These are phyloP conservation scores for Penicillium digitatum DNA, from an alignment of 2,329 filamentous ascomycete species.

Conservation along the genomic window DNA sequence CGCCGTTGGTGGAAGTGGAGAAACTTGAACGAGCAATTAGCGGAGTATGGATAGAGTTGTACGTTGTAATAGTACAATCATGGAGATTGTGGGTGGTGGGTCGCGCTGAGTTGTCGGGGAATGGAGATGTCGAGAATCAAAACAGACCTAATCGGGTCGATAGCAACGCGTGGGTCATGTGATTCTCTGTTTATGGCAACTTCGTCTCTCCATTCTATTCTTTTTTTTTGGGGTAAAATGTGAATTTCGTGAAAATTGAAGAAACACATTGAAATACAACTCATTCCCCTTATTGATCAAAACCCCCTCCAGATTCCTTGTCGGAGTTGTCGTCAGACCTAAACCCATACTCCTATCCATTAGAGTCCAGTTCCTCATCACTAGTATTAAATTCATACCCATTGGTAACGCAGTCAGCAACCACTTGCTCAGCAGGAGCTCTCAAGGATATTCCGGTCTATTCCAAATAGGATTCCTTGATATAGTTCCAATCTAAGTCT, in stretches of 20 bases:
- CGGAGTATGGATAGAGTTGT: background rate
- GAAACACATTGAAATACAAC: background rate
- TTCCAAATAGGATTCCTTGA: background rate
- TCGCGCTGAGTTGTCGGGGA: constrained; percentile 13
- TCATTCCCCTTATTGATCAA: background rate
- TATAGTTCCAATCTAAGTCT: background rate
- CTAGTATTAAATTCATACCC: background rate
- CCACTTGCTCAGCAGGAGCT: background rate
- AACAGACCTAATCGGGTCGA: constrained; percentile 21
- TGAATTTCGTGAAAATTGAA: background rate
- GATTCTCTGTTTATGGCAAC: background rate
- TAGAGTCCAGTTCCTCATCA: background rate
- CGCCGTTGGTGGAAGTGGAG: constrained; percentile 20
- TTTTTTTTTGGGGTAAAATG: background rate
- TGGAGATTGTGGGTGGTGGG: constrained; percentile 4
- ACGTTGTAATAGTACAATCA: constrained; percentile 2
- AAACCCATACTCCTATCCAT: background rate
- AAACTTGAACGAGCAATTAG: constrained; percentile 8
- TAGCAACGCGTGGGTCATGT: constrained; percentile 18
- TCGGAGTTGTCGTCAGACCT: background rate
- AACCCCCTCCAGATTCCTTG: background rate
- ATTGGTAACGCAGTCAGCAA: background rate
- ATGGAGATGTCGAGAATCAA: constrained; percentile 23
- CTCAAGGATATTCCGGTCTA: background rate
- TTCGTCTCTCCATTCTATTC: background rate